A percentile compares a stretch with the other conserved stretches of the same genome.
These are phyloP conservation scores for Heritiera fomes DNA, from an alignment of 345 rosid genomes.

Conservation along the genomic window DNA sequence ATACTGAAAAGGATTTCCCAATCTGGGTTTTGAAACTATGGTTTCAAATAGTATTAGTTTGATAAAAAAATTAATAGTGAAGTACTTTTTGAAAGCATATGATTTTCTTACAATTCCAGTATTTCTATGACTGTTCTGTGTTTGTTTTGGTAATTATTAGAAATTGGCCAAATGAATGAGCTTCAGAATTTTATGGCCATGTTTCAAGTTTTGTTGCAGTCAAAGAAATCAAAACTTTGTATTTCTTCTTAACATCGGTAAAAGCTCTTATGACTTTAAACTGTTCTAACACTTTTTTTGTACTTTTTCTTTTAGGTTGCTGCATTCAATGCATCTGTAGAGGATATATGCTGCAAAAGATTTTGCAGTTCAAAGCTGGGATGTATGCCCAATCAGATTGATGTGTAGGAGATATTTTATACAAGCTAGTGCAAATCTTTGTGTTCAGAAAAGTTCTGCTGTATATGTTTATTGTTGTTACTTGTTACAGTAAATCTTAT, in stretches of 20 bases:
- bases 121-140: not conserved
- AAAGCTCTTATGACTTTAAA: not conserved
- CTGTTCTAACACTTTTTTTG: not conserved
- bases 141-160: not conserved
- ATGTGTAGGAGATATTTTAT: not conserved
- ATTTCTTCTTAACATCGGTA: not conserved
- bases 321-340: not conserved
- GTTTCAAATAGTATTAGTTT: not conserved
- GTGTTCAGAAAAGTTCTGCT: not conserved
- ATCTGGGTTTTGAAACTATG: not conserved
- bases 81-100: not conserved
- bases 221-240: not conserved
- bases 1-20: not conserved
- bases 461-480: not conserved
- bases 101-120: not conserved
- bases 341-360: not conserved
- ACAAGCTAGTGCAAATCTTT: not conserved
- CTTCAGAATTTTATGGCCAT: not conserved
- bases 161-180: not conserved
- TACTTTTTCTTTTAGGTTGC: constrained; percentile 8
- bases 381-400: not conserved
- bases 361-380: not conserved
- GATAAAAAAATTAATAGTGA: not conserved
- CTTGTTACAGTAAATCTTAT: not conserved
- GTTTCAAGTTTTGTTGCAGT: not conserved